Percentiles rank a stretch among this genome's conserved stretches.
Evolutionary conservation across 2,329 filamentous ascomycete genomes (phyloP).

Genomic region (Colletotrichum neosansevieriae): DNA sequence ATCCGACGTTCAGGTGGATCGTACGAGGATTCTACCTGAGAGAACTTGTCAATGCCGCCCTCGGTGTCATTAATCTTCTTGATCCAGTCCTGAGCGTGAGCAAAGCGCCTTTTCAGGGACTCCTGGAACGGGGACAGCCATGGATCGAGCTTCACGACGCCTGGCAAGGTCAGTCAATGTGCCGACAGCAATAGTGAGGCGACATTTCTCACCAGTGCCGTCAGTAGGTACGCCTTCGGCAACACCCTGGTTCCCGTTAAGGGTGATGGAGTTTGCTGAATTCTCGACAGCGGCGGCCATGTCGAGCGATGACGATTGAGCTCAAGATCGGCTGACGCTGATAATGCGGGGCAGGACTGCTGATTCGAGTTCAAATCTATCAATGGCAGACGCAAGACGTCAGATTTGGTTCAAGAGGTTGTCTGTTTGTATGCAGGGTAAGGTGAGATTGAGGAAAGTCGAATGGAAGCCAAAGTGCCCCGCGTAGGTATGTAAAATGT

Average conservation of each 20-base stretch:
- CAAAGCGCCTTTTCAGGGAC: constrained; percentile 79
- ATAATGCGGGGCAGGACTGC: constrained; percentile 28
- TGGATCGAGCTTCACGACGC: constrained; percentile 88
- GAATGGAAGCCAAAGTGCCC: constrained; percentile 22
- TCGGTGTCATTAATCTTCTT: constrained; percentile 84
- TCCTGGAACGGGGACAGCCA: constrained; percentile 90
- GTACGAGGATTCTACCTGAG: constrained; percentile 66
- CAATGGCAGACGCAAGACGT: constrained; percentile 22
- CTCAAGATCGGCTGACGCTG: background rate
- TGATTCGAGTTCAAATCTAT: constrained; percentile 7
- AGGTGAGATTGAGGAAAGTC: constrained; percentile 10
- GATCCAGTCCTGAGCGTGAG: constrained; percentile 88
- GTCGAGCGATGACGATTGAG: constrained; percentile 17
- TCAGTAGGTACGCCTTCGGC: constrained; percentile 71
- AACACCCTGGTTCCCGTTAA: constrained; percentile 52
- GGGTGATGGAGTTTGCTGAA: constrained; percentile 59
- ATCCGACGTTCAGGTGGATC: background rate
- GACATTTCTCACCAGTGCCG: constrained; percentile 72
- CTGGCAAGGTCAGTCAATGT: constrained; percentile 58
- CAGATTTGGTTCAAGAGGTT: constrained; percentile 11
- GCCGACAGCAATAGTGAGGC: background rate
- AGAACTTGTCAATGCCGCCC: constrained; percentile 93
- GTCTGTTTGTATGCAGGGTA: constrained; percentile 6
- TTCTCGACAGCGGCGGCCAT: constrained; percentile 46
- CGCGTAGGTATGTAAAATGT: constrained; percentile 27